Base-by-base conservation (phyloP, 139 green algal genomes). In the Tetradesmus obliquus region DNA sequence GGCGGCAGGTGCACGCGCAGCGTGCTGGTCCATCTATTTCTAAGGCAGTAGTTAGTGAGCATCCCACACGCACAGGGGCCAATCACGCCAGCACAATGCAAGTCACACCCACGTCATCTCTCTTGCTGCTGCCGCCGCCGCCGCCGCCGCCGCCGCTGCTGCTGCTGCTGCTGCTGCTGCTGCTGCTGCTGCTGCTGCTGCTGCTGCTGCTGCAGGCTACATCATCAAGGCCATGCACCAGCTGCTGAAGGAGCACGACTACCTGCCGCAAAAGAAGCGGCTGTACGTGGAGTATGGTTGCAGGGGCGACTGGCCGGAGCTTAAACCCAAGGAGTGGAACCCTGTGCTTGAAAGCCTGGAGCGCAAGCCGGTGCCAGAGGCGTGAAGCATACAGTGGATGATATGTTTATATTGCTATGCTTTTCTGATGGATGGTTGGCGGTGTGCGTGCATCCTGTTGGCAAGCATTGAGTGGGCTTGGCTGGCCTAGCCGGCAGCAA, bases 201-300 rank as follows among this genome's bases (percentile, higher is more conserved):
- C 32, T 45, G 32, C 13, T 92, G 89, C 81, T 55, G 79, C 81
- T 92, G 89, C 82, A 76, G 89, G 74, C 7, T 55, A 88, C 20
- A 19, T 92, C 2, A 54, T 88, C 60, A 87, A 54, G 58, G 74
- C 71, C 2, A 17, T 88, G 79, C 45, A 84, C 17, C 81, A 84
- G 54, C 54, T 86, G 83, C 87, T 84, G 0, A 92, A 94, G 91
- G 87, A 94, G 88, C 76, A 84, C n/a, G 74, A 82, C 5, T 57
- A 91, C 60, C 58, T 94, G 60, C 53, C 76, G 1, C 82, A 84
- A 0, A 82, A 86, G 71, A 94, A 94, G 91, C 74, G 60, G 17
- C 76, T 90, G 45, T 94, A 94, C 88, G 88, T 93, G 55, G 91
- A 93, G 88, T 66, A 55, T 13, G 93, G 93, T 60, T 94, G 91